Base-by-base conservation (phyloP, 768 basidiomycete genomes). In the Leccinum broughii region DNA sequence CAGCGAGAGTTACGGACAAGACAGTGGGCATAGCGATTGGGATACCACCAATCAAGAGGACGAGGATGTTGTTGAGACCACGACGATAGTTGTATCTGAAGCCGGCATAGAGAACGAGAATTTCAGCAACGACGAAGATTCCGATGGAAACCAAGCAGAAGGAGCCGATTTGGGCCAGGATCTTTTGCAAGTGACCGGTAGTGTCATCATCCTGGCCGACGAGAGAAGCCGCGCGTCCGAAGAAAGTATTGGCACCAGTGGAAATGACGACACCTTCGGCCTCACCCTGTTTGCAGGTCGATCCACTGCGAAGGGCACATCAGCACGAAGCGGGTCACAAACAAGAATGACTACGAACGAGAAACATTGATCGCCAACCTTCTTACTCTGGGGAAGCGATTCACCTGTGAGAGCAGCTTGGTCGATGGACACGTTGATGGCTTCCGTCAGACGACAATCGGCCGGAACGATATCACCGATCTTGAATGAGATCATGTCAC, bases 11-110 rank as follows among this genome's bases (percentile, higher is more conserved):
- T 79, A 98, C 96, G 58, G 95, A 97, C 62, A 98, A 78, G 65
- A 98, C 95, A 62, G 96, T 98, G 66, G 96, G 96, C 96, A 98
- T 98, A 74, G 96, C 96, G 77, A 98, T 98, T 70, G 96, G 96
- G 72, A 98, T 98, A 82, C 96, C 96, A 83, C 96, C 96, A 78
- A 98, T 98, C 85, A 98, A 84, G 75, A 98, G 92, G 65, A 98
- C 96, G 35, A 98, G 86, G 78, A 98, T 95, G 82, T 95, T 91
- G 84, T 98, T 87, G 68, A 98, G 89, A 80, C 95, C 96, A 62
- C 88, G 88, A 69, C 96, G 92, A 81, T 98, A 98, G 54, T 70
- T 76, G 82, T 92, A 98, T 59, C 79, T 82, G 90, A 94, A 98
- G 46, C 87, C 90, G 54, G 95, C 89, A 76, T 98, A 98, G 60